phyloP scores from a whole-genome alignment of 768 basidiomycete genomes.

The Coprinopsis marcescibilis region DNA sequence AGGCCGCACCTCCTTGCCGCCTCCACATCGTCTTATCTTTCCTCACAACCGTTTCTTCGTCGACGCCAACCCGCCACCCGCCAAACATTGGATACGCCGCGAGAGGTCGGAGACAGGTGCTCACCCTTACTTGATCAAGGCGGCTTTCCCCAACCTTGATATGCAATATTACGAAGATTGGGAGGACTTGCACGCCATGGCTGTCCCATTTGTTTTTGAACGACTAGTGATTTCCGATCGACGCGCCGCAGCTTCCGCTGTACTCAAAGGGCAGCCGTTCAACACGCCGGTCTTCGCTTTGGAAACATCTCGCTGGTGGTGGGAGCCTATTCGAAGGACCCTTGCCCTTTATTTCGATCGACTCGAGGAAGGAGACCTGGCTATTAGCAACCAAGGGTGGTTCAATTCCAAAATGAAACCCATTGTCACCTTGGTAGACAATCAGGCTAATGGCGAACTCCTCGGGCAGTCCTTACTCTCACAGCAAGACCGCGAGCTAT shows the following conservation, averaged over 20 bases:
- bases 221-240: constrained; percentile 75
- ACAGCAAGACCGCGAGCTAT: constrained; percentile 49
- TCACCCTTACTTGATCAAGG: constrained; percentile 67
- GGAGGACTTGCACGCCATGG: constrained; percentile 64
- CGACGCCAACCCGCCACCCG: constrained; percentile 34
- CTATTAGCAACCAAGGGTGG: constrained; percentile 16
- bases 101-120: constrained; percentile 55
- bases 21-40: constrained; percentile 71
- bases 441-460: constrained; percentile 26
- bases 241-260: constrained; percentile 44
- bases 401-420: constrained; percentile 19
- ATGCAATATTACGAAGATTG: constrained; percentile 72
- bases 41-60: constrained; percentile 61
- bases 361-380: constrained; percentile 4
- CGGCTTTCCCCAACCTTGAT: constrained; percentile 66
- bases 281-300: constrained; percentile 41
- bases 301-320: constrained; percentile 57
- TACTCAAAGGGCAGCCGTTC: constrained; percentile 29
- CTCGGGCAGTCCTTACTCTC: constrained; percentile 41
- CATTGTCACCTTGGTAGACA: constrained; percentile 42
- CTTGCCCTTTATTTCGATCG: constrained; percentile 36
- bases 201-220: constrained; percentile 67
- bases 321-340: constrained; percentile 48
- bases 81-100: constrained; percentile 33
- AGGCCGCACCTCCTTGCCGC: constrained; percentile 49